Conservation (phyloP, 805 yeast genomes). For the Kuraishia capsulata region DNA sequence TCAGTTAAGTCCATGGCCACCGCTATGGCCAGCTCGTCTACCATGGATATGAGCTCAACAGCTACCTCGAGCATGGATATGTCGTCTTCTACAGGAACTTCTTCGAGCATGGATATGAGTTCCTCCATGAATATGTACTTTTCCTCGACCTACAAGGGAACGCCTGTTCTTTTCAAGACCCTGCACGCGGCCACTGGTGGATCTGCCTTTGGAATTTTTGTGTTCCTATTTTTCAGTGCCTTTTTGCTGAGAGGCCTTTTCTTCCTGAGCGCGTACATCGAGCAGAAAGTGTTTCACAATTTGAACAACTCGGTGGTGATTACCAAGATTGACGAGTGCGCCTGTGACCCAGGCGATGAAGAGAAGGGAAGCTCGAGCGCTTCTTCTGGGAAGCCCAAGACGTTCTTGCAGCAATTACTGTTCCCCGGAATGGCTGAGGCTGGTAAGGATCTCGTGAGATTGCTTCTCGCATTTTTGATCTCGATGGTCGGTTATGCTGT, state of each 20-base stretch:
- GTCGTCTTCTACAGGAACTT: constrained; percentile 7
- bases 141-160: constrained; percentile 37
- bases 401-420: constrained; percentile 18
- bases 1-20: neutral
- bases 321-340: constrained; percentile 22
- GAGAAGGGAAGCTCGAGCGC: constrained; percentile 7
- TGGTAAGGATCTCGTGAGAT: constrained; percentile 46
- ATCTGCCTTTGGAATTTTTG: constrained; percentile 67
- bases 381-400: constrained; percentile 6
- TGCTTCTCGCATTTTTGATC: constrained; percentile 46
- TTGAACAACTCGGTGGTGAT: constrained; percentile 16
- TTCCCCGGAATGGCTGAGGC: constrained; percentile 25
- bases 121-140: constrained; percentile 47
- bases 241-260: constrained; percentile 51
- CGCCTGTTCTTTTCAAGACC: constrained; percentile 55
- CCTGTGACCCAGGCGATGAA: constrained; percentile 22
- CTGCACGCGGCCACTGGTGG: constrained; percentile 46
- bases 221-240: constrained; percentile 47
- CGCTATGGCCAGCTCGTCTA: no score
- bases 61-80: constrained; percentile 8
- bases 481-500: constrained; percentile 62
- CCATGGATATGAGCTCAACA: constrained; percentile 8
- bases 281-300: constrained; percentile 54
- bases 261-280: constrained; percentile 54
- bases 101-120: constrained; percentile 19